phyloP scores from a whole-genome alignment of 2,329 filamentous ascomycete genomes.

The Aspergillus melleus region DNA sequence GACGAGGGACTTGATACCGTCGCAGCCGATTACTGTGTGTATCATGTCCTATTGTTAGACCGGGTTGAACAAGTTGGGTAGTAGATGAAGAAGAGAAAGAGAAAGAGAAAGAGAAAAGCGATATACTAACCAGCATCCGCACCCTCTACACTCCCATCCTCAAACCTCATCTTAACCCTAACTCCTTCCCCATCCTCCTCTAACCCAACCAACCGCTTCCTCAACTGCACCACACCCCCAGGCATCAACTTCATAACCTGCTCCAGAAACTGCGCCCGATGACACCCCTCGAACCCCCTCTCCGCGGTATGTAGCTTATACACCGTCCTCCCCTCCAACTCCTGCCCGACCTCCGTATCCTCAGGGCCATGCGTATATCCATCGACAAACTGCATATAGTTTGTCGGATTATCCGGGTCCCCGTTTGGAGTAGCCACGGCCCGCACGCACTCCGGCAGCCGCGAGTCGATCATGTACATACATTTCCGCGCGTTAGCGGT shows the following conservation, averaged over 20 bases:
- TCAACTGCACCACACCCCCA: conserved; percentile 33
- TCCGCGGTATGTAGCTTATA: conserved; percentile 15
- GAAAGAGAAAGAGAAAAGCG: not conserved
- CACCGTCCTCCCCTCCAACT: conserved; percentile 15
- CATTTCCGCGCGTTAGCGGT: conserved; percentile 21
- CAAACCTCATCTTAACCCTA: conserved; percentile 37
- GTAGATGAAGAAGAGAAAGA: not conserved
- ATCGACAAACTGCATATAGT: conserved; percentile 26
- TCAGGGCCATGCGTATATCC: conserved; percentile 23
- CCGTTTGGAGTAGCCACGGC: conserved; percentile 14
- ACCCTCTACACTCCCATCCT: conserved; percentile 46
- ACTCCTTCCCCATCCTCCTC: conserved; percentile 17
- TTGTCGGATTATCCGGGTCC: conserved; percentile 12
- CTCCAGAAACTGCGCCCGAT: conserved; percentile 45
- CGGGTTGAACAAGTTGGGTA: not conserved
- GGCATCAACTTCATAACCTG: conserved; percentile 45
- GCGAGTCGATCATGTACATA: conserved; percentile 22
- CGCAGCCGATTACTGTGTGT: conserved; percentile 53
- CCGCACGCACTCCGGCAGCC: conserved; percentile 14
- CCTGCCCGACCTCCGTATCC: not conserved
- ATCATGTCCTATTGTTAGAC: conserved; percentile 10
- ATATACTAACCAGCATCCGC: conserved; percentile 37
- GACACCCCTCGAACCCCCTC: conserved; percentile 26
- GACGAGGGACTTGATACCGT: conserved; percentile 62
- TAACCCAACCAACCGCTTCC: conserved; percentile 36